phyloP scores from a whole-genome alignment of 306 rosid species.

The Glycine soja region DNA sequence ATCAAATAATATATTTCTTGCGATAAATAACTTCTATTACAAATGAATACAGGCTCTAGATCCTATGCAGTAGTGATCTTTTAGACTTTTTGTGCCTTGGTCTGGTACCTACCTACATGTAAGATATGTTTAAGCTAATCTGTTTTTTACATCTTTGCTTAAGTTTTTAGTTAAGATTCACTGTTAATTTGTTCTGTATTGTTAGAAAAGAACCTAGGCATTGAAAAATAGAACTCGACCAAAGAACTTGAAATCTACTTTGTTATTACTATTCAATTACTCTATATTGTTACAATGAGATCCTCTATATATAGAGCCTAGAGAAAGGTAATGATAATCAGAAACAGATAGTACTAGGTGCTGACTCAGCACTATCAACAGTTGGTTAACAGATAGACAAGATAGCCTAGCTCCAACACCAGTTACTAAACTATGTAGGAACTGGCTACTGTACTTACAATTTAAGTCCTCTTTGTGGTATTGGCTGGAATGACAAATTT shows the following conservation, averaged over 20 bases:
- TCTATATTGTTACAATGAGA: background rate
- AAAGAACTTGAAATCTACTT: background rate
- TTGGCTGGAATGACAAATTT: conserved; percentile 34
- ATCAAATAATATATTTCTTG: background rate
- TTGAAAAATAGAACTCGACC: background rate
- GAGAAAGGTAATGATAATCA: background rate
- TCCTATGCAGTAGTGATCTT: background rate
- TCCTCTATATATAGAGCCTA: background rate
- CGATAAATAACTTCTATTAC: background rate
- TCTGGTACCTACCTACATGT: background rate
- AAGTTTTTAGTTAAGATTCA: background rate
- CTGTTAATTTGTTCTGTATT: background rate
- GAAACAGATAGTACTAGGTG: background rate
- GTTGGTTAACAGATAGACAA: background rate
- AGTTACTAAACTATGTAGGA: background rate
- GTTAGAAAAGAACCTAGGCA: background rate
- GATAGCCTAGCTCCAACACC: conserved; percentile 17
- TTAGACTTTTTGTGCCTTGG: background rate
- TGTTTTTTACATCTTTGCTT: background rate
- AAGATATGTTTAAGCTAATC: background rate
- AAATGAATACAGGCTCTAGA: background rate
- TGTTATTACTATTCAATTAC: background rate
- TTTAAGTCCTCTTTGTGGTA: background rate
- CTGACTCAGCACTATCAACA: background rate
- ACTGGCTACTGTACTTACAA: background rate